phyloP scores from a whole-genome alignment of 805 yeast species.

The Sungouiella thailandica region DNA sequence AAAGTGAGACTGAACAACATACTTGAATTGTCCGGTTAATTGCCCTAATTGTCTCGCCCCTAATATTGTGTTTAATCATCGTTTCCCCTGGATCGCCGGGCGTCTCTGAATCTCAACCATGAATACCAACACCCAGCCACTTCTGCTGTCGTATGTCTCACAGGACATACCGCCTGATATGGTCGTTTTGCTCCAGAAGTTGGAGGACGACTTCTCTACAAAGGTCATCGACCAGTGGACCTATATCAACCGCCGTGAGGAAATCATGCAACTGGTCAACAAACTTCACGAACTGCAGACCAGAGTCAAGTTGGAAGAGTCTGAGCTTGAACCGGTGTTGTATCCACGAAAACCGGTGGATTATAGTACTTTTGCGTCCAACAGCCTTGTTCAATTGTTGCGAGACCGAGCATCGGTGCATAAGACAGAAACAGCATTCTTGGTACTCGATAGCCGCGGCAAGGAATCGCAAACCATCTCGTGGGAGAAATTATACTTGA shows the following conservation, averaged over 20 bases:
- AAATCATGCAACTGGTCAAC: conserved; percentile 35
- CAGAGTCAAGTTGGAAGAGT: conserved; percentile 23
- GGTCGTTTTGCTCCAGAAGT: conserved; percentile 36
- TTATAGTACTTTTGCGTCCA: conserved; percentile 27
- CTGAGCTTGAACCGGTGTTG: conserved; percentile 52
- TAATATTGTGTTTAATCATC: too few relatives aligned
- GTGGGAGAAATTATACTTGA: conserved; percentile 84
- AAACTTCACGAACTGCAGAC: conserved; percentile 29
- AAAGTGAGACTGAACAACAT: too few relatives aligned
- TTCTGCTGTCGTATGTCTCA: too few relatives aligned
- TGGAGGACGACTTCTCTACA: conserved; percentile 39
- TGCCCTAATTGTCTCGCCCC: too few relatives aligned
- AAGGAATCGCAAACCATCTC: conserved; percentile 71
- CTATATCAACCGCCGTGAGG: conserved; percentile 41
- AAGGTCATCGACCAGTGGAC: conserved; percentile 44
- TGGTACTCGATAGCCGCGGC: conserved; percentile 71
- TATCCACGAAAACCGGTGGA: conserved; percentile 49
- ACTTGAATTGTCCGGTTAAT: too few relatives aligned
- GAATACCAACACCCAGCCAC: too few relatives aligned
- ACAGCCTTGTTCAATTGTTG: conserved; percentile 65
- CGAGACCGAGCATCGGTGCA: conserved; percentile 66
- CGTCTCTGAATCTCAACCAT: too few relatives aligned
- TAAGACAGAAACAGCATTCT: conserved; percentile 61
- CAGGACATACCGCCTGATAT: conserved; percentile 43
- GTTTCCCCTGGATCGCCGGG: too few relatives aligned